Evolutionary conservation across 768 basidiomycete genomes (phyloP).

Genomic region (Termitomyces sp.): DNA sequence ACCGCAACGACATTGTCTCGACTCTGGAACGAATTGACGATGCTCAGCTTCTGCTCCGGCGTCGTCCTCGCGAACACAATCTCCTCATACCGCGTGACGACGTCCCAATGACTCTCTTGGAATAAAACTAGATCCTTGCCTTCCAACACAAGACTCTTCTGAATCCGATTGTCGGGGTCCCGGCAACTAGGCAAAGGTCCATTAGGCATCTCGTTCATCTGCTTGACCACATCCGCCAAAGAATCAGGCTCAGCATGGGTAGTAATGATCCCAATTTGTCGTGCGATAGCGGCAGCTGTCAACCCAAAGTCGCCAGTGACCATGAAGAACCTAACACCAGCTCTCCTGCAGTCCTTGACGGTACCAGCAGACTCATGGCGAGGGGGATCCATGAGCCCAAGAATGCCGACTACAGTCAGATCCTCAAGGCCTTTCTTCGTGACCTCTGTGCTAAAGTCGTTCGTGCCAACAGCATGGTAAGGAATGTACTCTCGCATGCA

Average conservation of each 20-base stretch:
- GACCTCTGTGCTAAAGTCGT: conserved; percentile 26
- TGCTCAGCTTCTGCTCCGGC: conserved; percentile 42
- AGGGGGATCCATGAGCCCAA: conserved; percentile 53
- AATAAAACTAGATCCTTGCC: conserved; percentile 36
- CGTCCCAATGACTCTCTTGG: conserved; percentile 30
- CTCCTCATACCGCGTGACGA: conserved; percentile 30
- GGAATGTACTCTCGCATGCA: conserved; percentile 23
- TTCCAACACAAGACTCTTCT: conserved; percentile 32
- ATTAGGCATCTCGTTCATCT: not conserved
- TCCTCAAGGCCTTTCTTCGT: conserved; percentile 30
- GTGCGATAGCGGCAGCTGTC: conserved; percentile 46
- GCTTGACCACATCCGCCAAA: not conserved
- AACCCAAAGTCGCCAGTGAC: conserved; percentile 51
- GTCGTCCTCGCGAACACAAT: conserved; percentile 52
- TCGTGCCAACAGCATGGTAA: conserved; percentile 12
- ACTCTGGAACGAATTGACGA: not conserved
- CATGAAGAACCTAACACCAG: conserved; percentile 52
- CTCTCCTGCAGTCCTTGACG: conserved; percentile 38
- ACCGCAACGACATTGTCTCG: not conserved
- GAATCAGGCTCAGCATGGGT: conserved; percentile 20
- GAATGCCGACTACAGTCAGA: conserved; percentile 42
- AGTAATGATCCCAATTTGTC: conserved; percentile 37
- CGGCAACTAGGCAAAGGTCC: not conserved
- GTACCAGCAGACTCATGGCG: conserved; percentile 41
- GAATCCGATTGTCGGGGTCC: conserved; percentile 24